Evolutionary conservation across 1,139 yeast genomes (phyloP), one percentile per base, ranked within the genome.

Genomic region (Suhomyces guaymorum): DNA sequence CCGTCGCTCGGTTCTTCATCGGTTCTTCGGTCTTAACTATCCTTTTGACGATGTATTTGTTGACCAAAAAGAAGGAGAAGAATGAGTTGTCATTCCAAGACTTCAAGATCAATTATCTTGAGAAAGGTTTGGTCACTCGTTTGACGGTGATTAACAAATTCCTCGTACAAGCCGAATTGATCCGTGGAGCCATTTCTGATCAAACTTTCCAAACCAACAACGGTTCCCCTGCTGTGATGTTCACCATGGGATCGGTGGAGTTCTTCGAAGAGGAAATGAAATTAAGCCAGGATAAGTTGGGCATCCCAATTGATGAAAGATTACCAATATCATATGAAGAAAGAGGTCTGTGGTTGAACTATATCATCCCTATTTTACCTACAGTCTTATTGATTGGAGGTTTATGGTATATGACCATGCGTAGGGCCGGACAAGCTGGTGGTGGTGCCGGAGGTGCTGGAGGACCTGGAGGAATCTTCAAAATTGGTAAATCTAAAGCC

Each of bases 191-290:
- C 38, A 53, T 61, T 47, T 53, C 71, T 43, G 62, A 65, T 49
- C 63, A 64, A 44, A 60, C 76, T 40, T 49, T 60, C 54, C 63
- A 60, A 38, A 62, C 71, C 9, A 42, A 50, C 24, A 46, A 48
- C 24, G 73, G 73, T 18, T 16, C 12, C 8, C 15, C 28, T 20
- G 28, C 30, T 13, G 62, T 52, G 38, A 57, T 55, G 38, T 94
- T 94, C 64, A 80, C 86, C 28, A 88, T 94, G 52, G 99, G 98
- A 4, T 86, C 96, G 0, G 80, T 90, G 15, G 97, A 89, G 49
- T 70, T 82, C 10, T 92, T 94, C 61, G 98, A 94, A 63, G 80
- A 82, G 39, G 83, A 82, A 46, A 70, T 94, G 55, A 86, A 82
- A 41, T 77, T 74, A 33, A 80, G 85, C 20, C 97, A 89, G 60